Conservation (phyloP, 306 rosid species). For the Pyrus communis region DNA sequence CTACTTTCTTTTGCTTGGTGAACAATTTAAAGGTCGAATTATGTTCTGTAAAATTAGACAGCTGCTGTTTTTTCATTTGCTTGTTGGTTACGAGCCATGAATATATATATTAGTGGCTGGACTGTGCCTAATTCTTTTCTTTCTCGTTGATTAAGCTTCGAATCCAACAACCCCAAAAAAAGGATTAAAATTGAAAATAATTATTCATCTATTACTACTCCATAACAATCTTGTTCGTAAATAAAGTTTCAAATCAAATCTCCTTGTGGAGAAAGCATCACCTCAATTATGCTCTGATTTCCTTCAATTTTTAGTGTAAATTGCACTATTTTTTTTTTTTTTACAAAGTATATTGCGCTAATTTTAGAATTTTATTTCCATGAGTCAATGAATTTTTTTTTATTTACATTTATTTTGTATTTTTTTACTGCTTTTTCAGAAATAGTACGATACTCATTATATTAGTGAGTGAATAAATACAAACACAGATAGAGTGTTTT, state of each 20-base stretch:
- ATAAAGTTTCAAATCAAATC: not conserved
- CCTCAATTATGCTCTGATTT: not conserved
- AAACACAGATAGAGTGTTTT: too few relatives aligned
- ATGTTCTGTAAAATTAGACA: not conserved
- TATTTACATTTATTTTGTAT: too few relatives aligned
- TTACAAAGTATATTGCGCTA: too few relatives aligned
- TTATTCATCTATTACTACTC: not conserved
- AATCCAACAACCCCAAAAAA: slow-evolving; percentile 3
- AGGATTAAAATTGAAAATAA: not conserved
- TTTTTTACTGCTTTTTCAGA: too few relatives aligned
- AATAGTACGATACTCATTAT: not conserved
- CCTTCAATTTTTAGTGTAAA: not conserved
- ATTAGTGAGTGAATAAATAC: too few relatives aligned
- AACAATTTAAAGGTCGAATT: not conserved
- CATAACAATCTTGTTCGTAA: not conserved
- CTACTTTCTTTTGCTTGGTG: not conserved
- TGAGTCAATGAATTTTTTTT: too few relatives aligned
- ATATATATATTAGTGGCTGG: not conserved
- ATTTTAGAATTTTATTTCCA: too few relatives aligned
- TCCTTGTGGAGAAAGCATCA: not conserved
- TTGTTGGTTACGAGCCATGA: not conserved
- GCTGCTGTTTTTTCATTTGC: not conserved
- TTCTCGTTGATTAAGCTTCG: not conserved
- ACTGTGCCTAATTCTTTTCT: not conserved
- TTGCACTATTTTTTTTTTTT: not conserved